Percentiles rank a stretch among this genome's conserved stretches.
Conservation (phyloP, 2,329 filamentous ascomycete species). For the Samsoniella hepiali region DNA sequence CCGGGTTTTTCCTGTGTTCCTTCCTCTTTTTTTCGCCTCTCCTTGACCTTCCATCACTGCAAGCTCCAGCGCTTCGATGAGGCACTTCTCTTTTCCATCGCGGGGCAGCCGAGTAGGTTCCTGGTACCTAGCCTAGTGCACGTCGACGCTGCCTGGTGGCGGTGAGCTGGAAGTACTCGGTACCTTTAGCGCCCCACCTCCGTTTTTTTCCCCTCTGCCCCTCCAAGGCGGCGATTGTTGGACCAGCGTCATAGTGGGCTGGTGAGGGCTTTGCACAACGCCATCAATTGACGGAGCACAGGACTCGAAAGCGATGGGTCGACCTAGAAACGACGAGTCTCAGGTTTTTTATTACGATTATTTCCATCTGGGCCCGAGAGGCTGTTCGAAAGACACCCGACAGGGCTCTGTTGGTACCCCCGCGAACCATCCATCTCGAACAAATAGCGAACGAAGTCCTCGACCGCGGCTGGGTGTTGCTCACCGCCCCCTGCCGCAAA, state of each 20-base stretch:
- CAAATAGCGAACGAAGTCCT: neutral
- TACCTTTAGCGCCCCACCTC: constrained; percentile 20
- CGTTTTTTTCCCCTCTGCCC: constrained; percentile 20
- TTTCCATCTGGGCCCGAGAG: neutral
- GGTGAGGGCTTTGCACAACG: constrained; percentile 4
- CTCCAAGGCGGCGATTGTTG: constrained; percentile 13
- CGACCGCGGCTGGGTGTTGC: neutral
- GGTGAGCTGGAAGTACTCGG: constrained; percentile 12
- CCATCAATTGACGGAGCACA: constrained; percentile 8
- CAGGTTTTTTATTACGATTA: neutral
- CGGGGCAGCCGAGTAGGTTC: constrained; percentile 22
- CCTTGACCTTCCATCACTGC: neutral
- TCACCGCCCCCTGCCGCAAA: constrained; percentile 16
- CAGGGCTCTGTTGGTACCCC: neutral
- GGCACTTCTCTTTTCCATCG: constrained; percentile 14
- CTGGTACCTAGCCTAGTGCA: constrained; percentile 19
- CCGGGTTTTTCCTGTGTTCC: neutral
- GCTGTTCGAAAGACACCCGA: neutral
- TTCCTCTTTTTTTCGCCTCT: neutral
- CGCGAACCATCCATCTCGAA: neutral
- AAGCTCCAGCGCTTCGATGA: constrained; percentile 5
- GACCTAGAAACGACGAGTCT: neutral
- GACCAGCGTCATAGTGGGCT: constrained; percentile 15
- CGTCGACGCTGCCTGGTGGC: neutral
- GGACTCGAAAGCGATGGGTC: constrained; percentile 5